Evolutionary conservation across 257 asterid species (phyloP), one percentile per base, ranked within the genome.

Genomic region (Cinchona pubescens): DNA sequence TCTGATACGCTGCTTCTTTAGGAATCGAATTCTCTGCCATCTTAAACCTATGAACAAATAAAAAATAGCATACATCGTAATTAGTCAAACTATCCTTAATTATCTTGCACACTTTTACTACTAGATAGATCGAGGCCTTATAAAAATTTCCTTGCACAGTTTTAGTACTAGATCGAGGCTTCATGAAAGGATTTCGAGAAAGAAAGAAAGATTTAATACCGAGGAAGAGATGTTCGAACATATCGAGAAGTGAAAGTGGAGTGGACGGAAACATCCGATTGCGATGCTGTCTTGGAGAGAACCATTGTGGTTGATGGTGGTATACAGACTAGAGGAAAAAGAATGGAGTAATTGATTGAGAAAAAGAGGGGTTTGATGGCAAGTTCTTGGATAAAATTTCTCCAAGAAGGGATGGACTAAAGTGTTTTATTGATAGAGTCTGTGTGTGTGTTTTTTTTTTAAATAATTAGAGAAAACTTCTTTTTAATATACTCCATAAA

Each of bases 1-100:
- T 93, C 85, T 93, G 98, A 75, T 23, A 93, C 0, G 98, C 98
- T 3, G 98, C 98, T 75, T 93, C 98, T 79, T 93, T 93, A 16
- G 98, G 98, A 8, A 93, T 89, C 68, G 98, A 93, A 70, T 86
- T 90, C 37, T 93, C 98, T 34, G 90, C 84, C 83, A 93, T 87
- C 86, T 83, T 86, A 38, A 85, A 91, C 91, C 98, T 93, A 59
- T 1, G 18, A 23, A 1, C 4, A 4, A 16, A 2, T 2, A 3
- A 5, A 43, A n/a, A n/a, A 35, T 12, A 42, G 3, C 56, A 59
- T 1, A 29, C 45, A 16, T 2, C 21, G 16, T 30, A 25, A n/a
- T 29, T 25, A 67, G 29, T 18, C 2, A n/a, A 42, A 69, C n/a
- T 56, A n/a, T n/a, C n/a, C n/a, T n/a, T n/a, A n/a, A n/a, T n/a